Evolutionary conservation across 129 eudicot species (phyloP), one percentile per base, ranked within the genome.

Genomic region (Artemisia tridentata): DNA sequence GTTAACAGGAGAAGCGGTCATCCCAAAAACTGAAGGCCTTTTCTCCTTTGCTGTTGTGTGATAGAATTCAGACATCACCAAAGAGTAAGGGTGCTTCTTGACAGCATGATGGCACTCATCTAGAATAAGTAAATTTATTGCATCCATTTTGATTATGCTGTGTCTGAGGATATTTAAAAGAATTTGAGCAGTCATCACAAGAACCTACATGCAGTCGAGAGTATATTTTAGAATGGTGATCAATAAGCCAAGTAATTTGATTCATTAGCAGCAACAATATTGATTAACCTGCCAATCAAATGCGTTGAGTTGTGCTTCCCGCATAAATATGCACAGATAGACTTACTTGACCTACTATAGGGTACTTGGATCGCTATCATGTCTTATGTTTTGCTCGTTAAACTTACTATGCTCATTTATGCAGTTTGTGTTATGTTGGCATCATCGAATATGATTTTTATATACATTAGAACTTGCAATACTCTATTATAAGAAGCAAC

Each of bases 21-120:
- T 93, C 69, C 99, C 99, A 75, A 93, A 93, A 72, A 93, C 95
- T 45, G 92, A 81, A 49, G 99, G 99, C 83, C 99, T 84, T 80
- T 87, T 90, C 73, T 84, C 96, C 86, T 86, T 93, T 13, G 86
- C 76, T n/a, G 96, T 93, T n/a, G 97, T 93, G 82, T 93, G 99
- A 85, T 93, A 93, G 80, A 93, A 93, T 82, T 93, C 99, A 7
- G 99, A 93, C 99, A 93, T 93, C 72, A 93, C 99, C 69, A 93
- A 66, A 72, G 99, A 93, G 78, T 90, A 93, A 2, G 99, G 99
- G 84, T 93, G 99, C 71, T 93, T 93, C 85, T 93, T 93, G 63
- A 93, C 99, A 79, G 99, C 99, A 86, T 93, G 99, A 78, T 93
- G 99, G 51, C 99, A 93, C 80, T 93, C 99, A 52, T 93, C 99